phyloP scores from a whole-genome alignment of 177 flowering plant genomes.

The Vitis hybrid region DNA sequence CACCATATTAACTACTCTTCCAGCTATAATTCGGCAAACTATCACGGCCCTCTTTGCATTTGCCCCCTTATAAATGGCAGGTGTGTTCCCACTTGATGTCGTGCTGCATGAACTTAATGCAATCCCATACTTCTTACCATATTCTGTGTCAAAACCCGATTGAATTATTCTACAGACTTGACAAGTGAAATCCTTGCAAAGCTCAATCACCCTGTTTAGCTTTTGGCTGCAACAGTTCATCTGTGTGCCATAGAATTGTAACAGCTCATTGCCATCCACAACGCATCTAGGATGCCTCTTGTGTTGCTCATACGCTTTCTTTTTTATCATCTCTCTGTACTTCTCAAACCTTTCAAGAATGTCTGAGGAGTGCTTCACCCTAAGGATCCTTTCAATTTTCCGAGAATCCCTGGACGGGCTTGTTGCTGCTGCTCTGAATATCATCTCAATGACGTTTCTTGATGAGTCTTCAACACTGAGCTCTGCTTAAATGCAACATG shows the following conservation, averaged over 20 bases:
- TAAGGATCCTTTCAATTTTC: constrained; percentile 33
- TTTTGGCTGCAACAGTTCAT: constrained; percentile 29
- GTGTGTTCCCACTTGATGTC: constrained; percentile 7
- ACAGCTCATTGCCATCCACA: constrained; percentile 58
- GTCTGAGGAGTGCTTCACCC: constrained; percentile 35
- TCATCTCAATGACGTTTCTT: constrained; percentile 46
- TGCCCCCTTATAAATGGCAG: constrained; percentile 8
- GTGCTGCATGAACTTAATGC: constrained; percentile 22
- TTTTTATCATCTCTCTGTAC: constrained; percentile 50
- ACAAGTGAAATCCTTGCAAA: constrained; percentile 35
- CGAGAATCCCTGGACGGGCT: constrained; percentile 21
- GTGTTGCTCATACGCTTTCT: constrained; percentile 18
- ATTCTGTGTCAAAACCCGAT: constrained; percentile 26
- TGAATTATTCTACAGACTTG: constrained; percentile 40
- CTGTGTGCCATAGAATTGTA: constrained; percentile 41
- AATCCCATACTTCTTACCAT: constrained; percentile 22
- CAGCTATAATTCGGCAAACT: constrained; percentile 55
- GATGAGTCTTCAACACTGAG: constrained; percentile 42
- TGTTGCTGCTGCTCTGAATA: constrained; percentile 29
- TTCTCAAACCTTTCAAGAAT: constrained; percentile 37
- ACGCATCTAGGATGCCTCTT: constrained; percentile 34
- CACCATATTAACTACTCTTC: constrained; percentile 21
- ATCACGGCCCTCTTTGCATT: constrained; percentile 38
- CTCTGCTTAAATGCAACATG: constrained; percentile 24
- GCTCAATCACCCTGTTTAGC: constrained; percentile 16